Evolutionary conservation across 495 filamentous ascomycete species (phyloP).

Genomic region (Bacidia gigantensis): DNA sequence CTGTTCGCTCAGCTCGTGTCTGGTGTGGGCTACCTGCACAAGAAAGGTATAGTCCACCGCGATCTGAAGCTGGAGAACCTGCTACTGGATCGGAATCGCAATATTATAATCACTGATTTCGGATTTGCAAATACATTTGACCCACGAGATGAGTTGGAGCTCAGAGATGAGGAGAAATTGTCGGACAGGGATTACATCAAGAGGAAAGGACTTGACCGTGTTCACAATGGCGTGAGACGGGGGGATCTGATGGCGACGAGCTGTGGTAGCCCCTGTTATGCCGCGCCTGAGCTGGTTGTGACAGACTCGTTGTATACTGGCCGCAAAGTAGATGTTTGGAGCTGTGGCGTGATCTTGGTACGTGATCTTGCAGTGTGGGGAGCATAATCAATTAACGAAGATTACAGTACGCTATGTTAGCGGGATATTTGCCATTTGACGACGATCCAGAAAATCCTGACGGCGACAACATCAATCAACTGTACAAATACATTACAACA

Average conservation of each 20-base stretch:
- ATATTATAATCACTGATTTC: conserved; percentile 99
- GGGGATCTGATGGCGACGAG: conserved; percentile 46
- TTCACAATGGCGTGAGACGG: conserved; percentile 70
- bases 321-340: conserved; percentile 97
- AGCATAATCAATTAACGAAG: conserved; percentile 2
- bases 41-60: conserved; percentile 96
- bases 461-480: conserved; percentile 95
- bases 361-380: conserved; percentile 24
- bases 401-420: conserved; percentile 89
- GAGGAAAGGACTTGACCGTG: conserved; percentile 60
- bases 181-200: conserved; percentile 76
- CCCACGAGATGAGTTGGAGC: conserved; percentile 69
- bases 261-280: conserved; percentile 66
- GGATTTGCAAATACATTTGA: conserved; percentile 98
- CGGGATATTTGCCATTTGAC: conserved; percentile 96
- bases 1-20: conserved; percentile 94
- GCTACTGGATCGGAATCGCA: conserved; percentile 86
- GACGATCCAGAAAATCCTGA: conserved; percentile 98
- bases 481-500: conserved; percentile 99
- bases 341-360: conserved; percentile 96
- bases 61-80: conserved; percentile 97
- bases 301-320: conserved; percentile 96
- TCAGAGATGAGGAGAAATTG: conserved; percentile 81
- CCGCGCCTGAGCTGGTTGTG: conserved; percentile 92
- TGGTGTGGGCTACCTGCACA: conserved; percentile 94